Conservation (phyloP, 768 basidiomycete genomes). For the Hortiboletus flavorubellus region DNA sequence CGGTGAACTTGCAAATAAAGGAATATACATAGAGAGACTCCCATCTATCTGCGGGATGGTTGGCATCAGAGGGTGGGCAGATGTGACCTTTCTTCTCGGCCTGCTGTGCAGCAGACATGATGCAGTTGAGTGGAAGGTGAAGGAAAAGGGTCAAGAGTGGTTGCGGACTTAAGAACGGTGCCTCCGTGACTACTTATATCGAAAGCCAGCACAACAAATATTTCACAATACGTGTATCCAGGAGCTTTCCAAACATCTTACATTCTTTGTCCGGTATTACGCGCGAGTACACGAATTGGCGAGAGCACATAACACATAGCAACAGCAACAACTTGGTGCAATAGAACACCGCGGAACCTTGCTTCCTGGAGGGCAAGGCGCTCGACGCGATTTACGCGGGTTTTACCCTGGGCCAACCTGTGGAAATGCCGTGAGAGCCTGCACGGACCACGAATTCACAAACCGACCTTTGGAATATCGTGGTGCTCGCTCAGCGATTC, state of each 20-base stretch:
- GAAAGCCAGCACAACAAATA: slow-evolving; percentile 32
- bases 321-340: slow-evolving; percentile 17
- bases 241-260: slow-evolving; percentile 25
- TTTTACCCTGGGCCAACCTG: slow-evolving; percentile 87
- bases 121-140: slow-evolving; percentile 31
- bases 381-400: slow-evolving; percentile 29
- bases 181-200: slow-evolving; percentile 39
- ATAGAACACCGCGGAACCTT: slow-evolving; percentile 9
- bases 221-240: slow-evolving; percentile 32
- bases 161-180: slow-evolving; percentile 34
- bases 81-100: slow-evolving; percentile 49
- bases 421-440: slow-evolving; percentile 23
- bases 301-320: slow-evolving; percentile 16
- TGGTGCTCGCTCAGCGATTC: slow-evolving; percentile 90
- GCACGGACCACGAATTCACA: slow-evolving; percentile 26
- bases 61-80: slow-evolving; percentile 57
- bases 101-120: slow-evolving; percentile 37
- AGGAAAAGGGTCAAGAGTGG: slow-evolving; percentile 34
- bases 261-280: slow-evolving; percentile 18
- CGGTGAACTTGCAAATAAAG: slow-evolving; percentile 81
- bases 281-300: slow-evolving; percentile 22
- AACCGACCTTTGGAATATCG: slow-evolving; percentile 83
- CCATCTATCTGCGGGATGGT: slow-evolving; percentile 80
- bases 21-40: slow-evolving; percentile 83
- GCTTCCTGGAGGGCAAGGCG: slow-evolving; percentile 14